Evolutionary conservation across 352 stramenopile genomes (phyloP).

Genomic region (Phytophthora vignae): DNA sequence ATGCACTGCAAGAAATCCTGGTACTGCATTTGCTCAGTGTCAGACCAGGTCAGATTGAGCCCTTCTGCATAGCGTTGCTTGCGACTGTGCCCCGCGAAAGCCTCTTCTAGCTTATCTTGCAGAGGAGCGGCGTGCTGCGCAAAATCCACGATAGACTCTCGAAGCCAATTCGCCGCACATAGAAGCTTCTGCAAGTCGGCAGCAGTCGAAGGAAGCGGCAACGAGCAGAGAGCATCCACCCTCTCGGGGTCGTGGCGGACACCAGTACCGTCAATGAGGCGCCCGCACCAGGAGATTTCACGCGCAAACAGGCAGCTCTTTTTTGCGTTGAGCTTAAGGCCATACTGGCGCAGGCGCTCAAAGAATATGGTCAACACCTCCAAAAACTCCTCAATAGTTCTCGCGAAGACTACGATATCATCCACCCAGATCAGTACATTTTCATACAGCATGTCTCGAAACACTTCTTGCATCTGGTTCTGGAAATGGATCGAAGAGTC

Average conservation of each 20-base stretch:
- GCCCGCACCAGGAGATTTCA: background rate
- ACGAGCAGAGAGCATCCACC: background rate
- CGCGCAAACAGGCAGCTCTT: background rate
- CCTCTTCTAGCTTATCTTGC: background rate
- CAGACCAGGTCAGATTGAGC: background rate
- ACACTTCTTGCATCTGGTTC: background rate
- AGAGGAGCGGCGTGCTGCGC: background rate
- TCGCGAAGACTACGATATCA: background rate
- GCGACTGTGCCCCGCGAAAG: background rate
- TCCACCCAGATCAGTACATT: background rate
- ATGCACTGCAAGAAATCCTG: background rate
- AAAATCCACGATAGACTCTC: background rate
- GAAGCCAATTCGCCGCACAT: background rate
- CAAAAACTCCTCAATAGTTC: background rate
- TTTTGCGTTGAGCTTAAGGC: background rate
- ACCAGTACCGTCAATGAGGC: background rate
- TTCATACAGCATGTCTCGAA: background rate
- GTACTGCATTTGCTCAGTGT: background rate
- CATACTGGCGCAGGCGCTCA: background rate
- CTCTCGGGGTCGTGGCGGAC: background rate
- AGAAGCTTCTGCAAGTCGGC: background rate
- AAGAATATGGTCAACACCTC: background rate
- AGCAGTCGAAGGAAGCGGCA: background rate
- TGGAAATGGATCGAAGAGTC: background rate
- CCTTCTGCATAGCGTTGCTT: background rate